Conservation (phyloP, 1,284 basidiomycete species). For the Malassezia sympodialis region DNA sequence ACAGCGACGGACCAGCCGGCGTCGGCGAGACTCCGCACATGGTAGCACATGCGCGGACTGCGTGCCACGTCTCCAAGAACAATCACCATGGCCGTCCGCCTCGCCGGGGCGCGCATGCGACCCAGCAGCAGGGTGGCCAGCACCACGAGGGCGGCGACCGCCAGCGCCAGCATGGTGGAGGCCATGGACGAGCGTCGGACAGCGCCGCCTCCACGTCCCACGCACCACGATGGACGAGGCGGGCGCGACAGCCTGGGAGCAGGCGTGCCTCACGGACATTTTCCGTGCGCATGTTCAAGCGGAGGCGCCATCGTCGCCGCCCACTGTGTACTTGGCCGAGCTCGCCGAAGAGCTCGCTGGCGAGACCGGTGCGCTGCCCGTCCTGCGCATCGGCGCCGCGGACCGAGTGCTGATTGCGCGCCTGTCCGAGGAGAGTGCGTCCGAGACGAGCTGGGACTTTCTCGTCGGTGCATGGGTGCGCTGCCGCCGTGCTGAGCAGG, state of each 20-base stretch:
- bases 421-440: slow-evolving; percentile 65
- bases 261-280: not conserved
- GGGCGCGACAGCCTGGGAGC: slow-evolving; percentile 6
- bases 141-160: not conserved
- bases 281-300: not conserved
- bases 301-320: not conserved
- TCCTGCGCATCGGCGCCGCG: slow-evolving; percentile 49
- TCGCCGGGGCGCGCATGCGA: not conserved
- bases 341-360: slow-evolving; percentile 62
- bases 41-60: slow-evolving; percentile 97
- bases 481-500: slow-evolving; percentile 23
- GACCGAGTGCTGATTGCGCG: slow-evolving; percentile 78
- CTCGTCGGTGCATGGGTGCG: slow-evolving; percentile 78
- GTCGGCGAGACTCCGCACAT: slow-evolving; percentile 79
- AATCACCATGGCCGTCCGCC: slow-evolving; percentile 60
- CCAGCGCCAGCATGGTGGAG: not conserved
- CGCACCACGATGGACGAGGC: slow-evolving; percentile 4
- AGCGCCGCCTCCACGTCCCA: not conserved
- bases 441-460: slow-evolving; percentile 81
- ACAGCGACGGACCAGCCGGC: slow-evolving; percentile 69
- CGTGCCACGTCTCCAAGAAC: slow-evolving; percentile 93
- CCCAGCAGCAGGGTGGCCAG: not conserved
- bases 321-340: slow-evolving; percentile 63
- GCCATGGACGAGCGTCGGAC: not conserved
- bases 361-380: slow-evolving; percentile 50